A percentile compares a stretch with the other conserved stretches of the same genome.
phyloP scores from a whole-genome alignment of 257 asterid species.

The Solanum pennellii region DNA sequence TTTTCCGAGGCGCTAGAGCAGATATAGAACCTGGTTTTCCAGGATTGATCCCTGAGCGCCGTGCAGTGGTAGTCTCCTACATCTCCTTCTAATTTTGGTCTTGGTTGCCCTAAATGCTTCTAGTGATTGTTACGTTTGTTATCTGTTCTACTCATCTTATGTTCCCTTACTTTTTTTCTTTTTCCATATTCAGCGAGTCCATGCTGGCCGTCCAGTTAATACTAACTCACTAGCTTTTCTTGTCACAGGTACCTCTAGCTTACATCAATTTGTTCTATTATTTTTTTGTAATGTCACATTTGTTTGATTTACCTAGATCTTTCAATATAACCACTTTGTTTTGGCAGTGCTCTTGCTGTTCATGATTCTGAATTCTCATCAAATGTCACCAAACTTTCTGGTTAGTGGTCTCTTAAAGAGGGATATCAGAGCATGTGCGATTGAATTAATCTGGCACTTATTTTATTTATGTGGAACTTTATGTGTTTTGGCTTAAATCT shows the following conservation, averaged over 20 bases:
- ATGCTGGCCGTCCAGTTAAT: conserved; percentile 86
- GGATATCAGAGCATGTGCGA: neutral
- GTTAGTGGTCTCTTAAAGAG: conserved; percentile 35
- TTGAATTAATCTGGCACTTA: neutral
- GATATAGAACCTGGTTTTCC: conserved; percentile 90
- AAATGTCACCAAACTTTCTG: conserved; percentile 96
- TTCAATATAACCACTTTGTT: conserved; percentile 9
- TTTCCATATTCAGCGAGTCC: conserved; percentile 52
- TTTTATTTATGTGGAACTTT: neutral
- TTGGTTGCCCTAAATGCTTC: neutral
- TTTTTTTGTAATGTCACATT: neutral
- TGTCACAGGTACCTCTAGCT: conserved; percentile 62
- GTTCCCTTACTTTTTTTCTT: neutral
- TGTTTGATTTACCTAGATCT: neutral
- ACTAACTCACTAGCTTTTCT: conserved; percentile 89
- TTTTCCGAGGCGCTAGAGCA: conserved; percentile 89
- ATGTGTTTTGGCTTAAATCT: neutral
- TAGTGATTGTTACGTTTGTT: neutral
- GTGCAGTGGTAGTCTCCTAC: conserved; percentile 52
- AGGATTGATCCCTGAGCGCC: conserved; percentile 84
- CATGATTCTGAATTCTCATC: conserved; percentile 97
- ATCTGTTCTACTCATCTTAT: neutral
- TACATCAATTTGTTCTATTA: neutral
- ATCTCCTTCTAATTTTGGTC: neutral
- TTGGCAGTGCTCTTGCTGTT: conserved; percentile 85